Evolutionary conservation across 1,139 yeast species (phyloP).

Genomic region (Magnusiomyces magnusii): DNA sequence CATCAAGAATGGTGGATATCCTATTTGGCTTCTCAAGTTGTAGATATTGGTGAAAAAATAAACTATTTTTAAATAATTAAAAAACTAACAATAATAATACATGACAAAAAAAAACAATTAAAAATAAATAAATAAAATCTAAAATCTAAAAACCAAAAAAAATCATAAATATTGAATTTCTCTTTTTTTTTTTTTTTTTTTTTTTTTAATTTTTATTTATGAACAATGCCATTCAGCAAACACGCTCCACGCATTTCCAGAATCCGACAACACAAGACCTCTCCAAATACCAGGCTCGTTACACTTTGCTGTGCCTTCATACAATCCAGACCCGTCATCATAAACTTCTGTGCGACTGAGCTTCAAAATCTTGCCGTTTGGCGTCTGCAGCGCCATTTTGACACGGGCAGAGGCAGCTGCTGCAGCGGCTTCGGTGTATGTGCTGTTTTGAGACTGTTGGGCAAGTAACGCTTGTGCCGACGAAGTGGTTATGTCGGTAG

Average conservation of each 20-base stretch:
- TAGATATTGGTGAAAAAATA: slow-evolving; percentile 1
- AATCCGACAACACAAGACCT: slow-evolving; percentile 72
- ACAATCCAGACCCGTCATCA: slow-evolving; percentile 9
- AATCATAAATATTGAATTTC: too few species aligned
- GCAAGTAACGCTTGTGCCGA: not conserved
- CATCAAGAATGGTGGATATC: slow-evolving; percentile 46
- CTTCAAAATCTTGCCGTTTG: slow-evolving; percentile 70
- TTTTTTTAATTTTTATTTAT: slow-evolving; percentile 16
- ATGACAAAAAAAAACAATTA: not conserved
- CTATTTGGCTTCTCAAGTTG: slow-evolving; percentile 14
- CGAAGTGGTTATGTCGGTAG: not conserved
- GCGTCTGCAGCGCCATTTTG: slow-evolving; percentile 68
- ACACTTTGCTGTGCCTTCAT: slow-evolving; percentile 12
- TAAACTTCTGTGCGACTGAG: slow-evolving; percentile 43
- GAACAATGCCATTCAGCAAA: slow-evolving; percentile 85
- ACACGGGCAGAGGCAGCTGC: slow-evolving; percentile 22
- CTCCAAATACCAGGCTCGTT: slow-evolving; percentile 58
- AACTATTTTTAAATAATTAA: not conserved
- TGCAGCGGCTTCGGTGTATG: not conserved
- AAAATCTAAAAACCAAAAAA: not conserved
- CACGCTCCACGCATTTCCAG: slow-evolving; percentile 78
- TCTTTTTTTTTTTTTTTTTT: not conserved
- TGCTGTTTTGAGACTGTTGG: not conserved
- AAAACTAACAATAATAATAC: not conserved
- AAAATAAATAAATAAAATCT: not conserved